Evolutionary conservation across 2,329 filamentous ascomycete genomes (phyloP).

Genomic region (Penicillium sp.): DNA sequence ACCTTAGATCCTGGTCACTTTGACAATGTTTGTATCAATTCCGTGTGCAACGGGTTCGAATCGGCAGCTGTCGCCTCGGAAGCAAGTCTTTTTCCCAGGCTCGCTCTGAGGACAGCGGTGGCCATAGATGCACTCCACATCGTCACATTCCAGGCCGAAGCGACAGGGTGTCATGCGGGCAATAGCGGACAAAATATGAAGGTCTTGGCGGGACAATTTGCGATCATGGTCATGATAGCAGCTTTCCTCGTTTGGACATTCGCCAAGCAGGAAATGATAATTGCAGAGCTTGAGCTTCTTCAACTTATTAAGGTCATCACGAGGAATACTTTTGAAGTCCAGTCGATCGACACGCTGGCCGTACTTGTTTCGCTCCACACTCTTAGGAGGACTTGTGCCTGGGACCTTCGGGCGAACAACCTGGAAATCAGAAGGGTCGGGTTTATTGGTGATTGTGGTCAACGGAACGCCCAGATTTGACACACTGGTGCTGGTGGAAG

Average conservation of each 20-base stretch:
- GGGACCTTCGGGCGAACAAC: conserved; percentile 39
- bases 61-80: conserved; percentile 60
- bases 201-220: conserved; percentile 55
- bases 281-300: conserved; percentile 67
- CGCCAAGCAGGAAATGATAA: conserved; percentile 59
- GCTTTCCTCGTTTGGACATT: conserved; percentile 55
- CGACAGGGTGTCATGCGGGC: conserved; percentile 65
- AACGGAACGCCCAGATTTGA: conserved; percentile 36
- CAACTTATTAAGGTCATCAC: conserved; percentile 59
- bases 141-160: conserved; percentile 59
- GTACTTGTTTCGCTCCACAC: conserved; percentile 58
- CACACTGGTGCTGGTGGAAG: conserved; percentile 43
- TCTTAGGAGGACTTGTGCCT: conserved; percentile 29
- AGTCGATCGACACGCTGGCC: conserved; percentile 61
- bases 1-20: conserved; percentile 48
- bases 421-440: conserved; percentile 41
- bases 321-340: conserved; percentile 52
- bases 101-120: conserved; percentile 61
- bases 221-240: conserved; percentile 58
- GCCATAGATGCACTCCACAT: conserved; percentile 64
- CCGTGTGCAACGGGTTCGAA: conserved; percentile 60
- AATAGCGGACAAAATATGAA: conserved; percentile 57
- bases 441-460: conserved; percentile 37
- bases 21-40: conserved; percentile 59
- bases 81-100: conserved; percentile 56